phyloP scores from a whole-genome alignment of 2,329 filamentous ascomycete genomes.

The Xylaria arbuscula region DNA sequence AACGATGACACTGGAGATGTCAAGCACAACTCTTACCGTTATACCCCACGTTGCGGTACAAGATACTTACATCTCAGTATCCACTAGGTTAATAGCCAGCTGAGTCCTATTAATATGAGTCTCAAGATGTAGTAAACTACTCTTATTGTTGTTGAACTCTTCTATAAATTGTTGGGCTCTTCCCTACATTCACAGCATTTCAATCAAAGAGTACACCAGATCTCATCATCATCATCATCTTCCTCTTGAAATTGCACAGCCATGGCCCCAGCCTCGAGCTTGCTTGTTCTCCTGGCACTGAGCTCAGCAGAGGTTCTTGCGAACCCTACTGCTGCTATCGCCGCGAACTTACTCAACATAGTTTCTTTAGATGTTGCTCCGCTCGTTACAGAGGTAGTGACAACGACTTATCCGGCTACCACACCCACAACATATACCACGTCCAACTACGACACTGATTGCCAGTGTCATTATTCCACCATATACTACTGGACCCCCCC shows the following conservation, averaged over 20 bases:
- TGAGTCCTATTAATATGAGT: neutral
- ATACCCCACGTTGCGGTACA: constrained; percentile 3
- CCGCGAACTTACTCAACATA: constrained; percentile 18
- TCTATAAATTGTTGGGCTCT: constrained; percentile 14
- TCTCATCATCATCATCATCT: neutral
- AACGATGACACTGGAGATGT: constrained; percentile 6
- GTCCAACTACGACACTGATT: constrained; percentile 31
- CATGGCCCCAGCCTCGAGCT: constrained; percentile 13
- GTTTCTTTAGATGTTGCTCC: constrained; percentile 24
- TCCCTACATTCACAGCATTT: neutral
- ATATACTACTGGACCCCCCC: constrained; percentile 35
- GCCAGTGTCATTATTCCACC: constrained; percentile 35
- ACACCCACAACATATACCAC: constrained; percentile 34
- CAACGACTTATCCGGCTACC: constrained; percentile 32
- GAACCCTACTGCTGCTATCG: constrained; percentile 17
- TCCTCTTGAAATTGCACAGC: neutral
- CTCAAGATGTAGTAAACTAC: neutral
- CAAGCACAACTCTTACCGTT: constrained; percentile 5
- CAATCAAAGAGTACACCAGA: neutral
- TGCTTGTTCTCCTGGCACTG: constrained; percentile 15
- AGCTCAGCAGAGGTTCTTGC: constrained; percentile 20
- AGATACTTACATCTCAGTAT: neutral
- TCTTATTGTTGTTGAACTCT: neutral
- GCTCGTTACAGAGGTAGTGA: constrained; percentile 30
- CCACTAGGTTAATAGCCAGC: too few relatives aligned